Conservation (phyloP, 768 basidiomycete species). For the Serendipita indica region DNA sequence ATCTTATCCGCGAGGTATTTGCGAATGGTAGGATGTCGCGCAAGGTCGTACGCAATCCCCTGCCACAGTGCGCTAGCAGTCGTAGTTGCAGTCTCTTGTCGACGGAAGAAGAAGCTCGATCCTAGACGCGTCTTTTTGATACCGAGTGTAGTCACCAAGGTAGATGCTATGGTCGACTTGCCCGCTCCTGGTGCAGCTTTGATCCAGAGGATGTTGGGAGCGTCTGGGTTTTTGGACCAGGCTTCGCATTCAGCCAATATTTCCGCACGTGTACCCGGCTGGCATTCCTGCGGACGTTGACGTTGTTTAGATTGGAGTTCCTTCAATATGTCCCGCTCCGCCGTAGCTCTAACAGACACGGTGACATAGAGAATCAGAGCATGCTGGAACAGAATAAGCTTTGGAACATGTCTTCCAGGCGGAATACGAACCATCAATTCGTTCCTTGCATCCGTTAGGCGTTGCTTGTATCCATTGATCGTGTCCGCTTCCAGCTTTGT, state of each 20-base stretch:
- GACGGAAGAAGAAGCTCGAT: constrained; percentile 3
- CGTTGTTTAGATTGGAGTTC: background rate
- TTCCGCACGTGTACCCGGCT: background rate
- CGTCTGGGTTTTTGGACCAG: background rate
- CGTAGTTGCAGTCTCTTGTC: background rate
- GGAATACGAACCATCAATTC: too few species aligned
- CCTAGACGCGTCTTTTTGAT: background rate
- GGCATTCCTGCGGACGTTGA: background rate
- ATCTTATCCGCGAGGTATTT: background rate
- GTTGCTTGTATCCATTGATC: too few species aligned
- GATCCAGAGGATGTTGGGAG: constrained; percentile 5
- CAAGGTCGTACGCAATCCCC: background rate
- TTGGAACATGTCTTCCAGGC: too few species aligned
- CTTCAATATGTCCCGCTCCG: background rate
- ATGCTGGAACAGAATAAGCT: too few species aligned
- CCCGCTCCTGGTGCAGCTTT: background rate
- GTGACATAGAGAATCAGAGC: background rate
- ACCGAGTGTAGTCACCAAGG: background rate
- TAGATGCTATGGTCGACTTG: background rate
- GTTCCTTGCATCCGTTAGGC: too few species aligned
- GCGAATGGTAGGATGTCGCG: background rate
- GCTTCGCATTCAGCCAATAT: background rate
- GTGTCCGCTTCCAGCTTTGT: too few species aligned
- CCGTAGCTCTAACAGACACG: background rate
- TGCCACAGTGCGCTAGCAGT: background rate